Evolutionary conservation across 768 basidiomycete genomes (phyloP), one percentile per base, ranked within the genome.

Genomic region (Mycena sanguinolenta): DNA sequence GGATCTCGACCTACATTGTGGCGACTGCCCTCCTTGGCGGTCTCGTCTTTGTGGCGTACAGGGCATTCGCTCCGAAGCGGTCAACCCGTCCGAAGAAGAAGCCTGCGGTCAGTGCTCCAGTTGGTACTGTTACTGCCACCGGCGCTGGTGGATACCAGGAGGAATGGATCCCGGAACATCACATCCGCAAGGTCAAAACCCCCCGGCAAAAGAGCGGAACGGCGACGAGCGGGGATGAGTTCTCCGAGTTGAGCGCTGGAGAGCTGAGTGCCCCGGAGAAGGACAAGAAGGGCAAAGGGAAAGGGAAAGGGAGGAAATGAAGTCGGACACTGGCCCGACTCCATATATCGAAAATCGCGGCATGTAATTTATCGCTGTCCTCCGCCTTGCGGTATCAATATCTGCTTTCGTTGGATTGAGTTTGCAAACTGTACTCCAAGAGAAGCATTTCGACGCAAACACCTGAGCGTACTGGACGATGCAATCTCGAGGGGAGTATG

Each of bases 91-190:
- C 81, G 28, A 63, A 58, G 63, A 84, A 84, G 72, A 89, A 87
- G 71, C 70, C 82, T 28, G 77, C 84, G 8, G 83, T 88, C 61
- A 90, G 87, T 65, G 80, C 88, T 5, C 88, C 92, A 12, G 85
- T 87, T 42, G 86, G 86, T 32, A 72, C 88, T 10, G 86, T 87
- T 39, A 91, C 91, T 9, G 90, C 91, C 36, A 89, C 89, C 27
- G 89, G 90, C 39, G 85, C 90, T 2, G 87, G 90, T 44, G 91
- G 89, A 52, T 95, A 95, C 74, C 89, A 93, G 75, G 93, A 95
- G 77, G 95, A 96, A 76, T 96, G 95, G 95, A 96, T 96, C 73
- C 95, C 95, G n/a, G 92, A 92, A 73, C 93, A 95, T 76, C 95
- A 95, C 75, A 83, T 95, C 70, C 92, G 88, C 84, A 92, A 93